Conservation (phyloP, 2,329 filamentous ascomycete species). For the Plenodomus lindquistii region DNA sequence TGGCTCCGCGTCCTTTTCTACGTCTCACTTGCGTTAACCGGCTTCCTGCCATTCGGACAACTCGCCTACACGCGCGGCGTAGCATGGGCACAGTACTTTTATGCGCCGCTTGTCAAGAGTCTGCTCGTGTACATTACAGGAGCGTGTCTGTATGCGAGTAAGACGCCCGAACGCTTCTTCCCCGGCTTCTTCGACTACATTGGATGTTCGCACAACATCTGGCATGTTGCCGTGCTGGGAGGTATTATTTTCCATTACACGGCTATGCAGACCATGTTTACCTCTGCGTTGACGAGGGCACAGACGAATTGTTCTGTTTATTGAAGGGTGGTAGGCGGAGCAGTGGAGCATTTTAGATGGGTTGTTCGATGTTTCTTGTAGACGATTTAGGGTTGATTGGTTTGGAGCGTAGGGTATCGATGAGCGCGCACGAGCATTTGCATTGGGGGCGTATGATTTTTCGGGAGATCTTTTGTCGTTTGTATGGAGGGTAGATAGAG, state of each 20-base stretch:
- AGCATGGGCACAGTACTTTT: conserved; percentile 86
- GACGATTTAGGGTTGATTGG: too few relatives aligned
- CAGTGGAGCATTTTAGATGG: not conserved
- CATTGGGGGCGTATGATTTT: conserved; percentile 2
- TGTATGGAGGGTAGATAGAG: too few relatives aligned
- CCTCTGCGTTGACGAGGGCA: conserved; percentile 51
- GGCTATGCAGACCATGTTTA: conserved; percentile 95
- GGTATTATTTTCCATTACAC: conserved; percentile 97
- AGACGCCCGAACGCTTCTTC: conserved; percentile 89
- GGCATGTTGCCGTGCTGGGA: conserved; percentile 92
- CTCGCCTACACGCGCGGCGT: conserved; percentile 75
- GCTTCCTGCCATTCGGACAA: conserved; percentile 86
- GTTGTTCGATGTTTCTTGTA: not conserved
- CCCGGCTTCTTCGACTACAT: conserved; percentile 95
- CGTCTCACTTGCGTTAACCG: conserved; percentile 81
- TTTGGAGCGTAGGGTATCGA: conserved; percentile 6
- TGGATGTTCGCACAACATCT: conserved; percentile 94
- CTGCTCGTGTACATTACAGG: conserved; percentile 83
- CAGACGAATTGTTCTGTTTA: conserved; percentile 41
- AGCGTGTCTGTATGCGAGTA: conserved; percentile 85
- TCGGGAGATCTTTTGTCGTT: not conserved
- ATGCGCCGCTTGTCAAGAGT: conserved; percentile 83
- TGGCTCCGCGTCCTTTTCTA: conserved; percentile 94
- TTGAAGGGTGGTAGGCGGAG: conserved; percentile 6
- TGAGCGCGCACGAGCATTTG: conserved; percentile 7